phyloP scores from a whole-genome alignment of 2,329 filamentous ascomycete species.

The Celoporthe dispersa region DNA sequence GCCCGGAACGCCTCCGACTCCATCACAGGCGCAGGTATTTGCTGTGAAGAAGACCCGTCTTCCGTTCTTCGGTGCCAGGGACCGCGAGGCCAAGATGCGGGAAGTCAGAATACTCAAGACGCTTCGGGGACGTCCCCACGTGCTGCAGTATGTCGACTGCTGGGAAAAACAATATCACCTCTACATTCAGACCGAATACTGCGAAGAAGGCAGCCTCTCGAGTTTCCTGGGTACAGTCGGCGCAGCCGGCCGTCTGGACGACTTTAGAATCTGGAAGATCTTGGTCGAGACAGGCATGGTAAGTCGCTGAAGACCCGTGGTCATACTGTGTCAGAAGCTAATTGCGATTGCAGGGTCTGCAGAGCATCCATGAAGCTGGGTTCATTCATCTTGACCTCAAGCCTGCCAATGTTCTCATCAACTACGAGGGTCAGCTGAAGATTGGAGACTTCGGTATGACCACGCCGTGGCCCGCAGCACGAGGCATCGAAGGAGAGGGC shows the following conservation, averaged over 20 bases:
- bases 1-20: conserved; percentile 57
- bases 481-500: conserved; percentile 84
- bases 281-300: conserved; percentile 83
- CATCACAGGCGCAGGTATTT: conserved; percentile 68
- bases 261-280: conserved; percentile 99
- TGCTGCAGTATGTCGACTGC: conserved; percentile 80
- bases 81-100: conserved; percentile 81
- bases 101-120: conserved; percentile 81
- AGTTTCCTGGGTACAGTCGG: conserved; percentile 84
- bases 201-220: conserved; percentile 90
- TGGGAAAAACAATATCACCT: conserved; percentile 88
- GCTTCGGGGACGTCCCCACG: conserved; percentile 81
- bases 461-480: conserved; percentile 74
- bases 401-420: conserved; percentile 82
- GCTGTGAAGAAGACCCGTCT: conserved; percentile 93
- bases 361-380: conserved; percentile 85
- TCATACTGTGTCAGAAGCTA: conserved; percentile 21
- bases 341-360: conserved; percentile 68
- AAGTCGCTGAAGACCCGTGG: conserved; percentile 44
- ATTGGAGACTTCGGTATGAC: conserved; percentile 89
- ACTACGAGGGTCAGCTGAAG: conserved; percentile 80
- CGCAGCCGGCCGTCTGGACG: conserved; percentile 83
- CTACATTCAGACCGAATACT: conserved; percentile 98
- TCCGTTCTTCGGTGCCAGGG: conserved; percentile 75
- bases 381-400: conserved; percentile 88